These are phyloP conservation scores for Golubevia sp. DNA, from an alignment of 1,284 basidiomycete species.

Conservation along the genomic window DNA sequence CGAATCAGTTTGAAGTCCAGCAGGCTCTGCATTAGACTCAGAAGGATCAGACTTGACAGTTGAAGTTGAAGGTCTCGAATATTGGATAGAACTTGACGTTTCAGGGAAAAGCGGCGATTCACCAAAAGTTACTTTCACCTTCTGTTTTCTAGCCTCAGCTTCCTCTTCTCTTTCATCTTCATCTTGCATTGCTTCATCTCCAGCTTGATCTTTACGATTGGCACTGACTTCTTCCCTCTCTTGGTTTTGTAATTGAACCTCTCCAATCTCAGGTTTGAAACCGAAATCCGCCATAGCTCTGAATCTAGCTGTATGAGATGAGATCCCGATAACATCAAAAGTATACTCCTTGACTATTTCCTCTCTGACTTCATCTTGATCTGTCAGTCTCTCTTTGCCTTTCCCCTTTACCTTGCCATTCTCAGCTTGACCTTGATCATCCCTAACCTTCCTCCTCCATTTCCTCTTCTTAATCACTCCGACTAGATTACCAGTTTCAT, in stretches of 20 bases:
- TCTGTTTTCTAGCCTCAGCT: not conserved
- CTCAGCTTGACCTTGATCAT: too few species aligned
- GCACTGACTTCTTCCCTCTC: not conserved
- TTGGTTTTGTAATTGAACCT: not conserved
- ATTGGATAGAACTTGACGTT: not conserved
- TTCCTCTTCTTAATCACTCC: too few species aligned
- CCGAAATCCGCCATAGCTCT: conserved; percentile 52
- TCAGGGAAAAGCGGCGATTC: too few species aligned
- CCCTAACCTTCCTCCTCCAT: too few species aligned
- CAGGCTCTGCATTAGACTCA: not conserved
- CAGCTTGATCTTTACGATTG: not conserved
- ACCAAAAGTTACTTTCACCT: not conserved
- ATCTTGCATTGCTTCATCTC: not conserved
- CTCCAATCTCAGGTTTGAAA: conserved; percentile 27
- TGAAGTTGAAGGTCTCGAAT: not conserved
- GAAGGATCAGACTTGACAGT: not conserved
- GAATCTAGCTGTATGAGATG: conserved; percentile 35
- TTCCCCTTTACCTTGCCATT: too few species aligned
- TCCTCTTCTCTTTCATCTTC: not conserved
- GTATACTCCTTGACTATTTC: conserved; percentile 33
- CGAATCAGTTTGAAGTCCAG: not conserved
- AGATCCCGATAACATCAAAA: conserved; percentile 35
- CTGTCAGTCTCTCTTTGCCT: too few species aligned
- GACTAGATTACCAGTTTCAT: too few species aligned
- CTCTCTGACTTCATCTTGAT: not conserved